Percentiles rank a stretch among this genome's conserved stretches.
These are phyloP conservation scores for Leccinum griseonigrum DNA, from an alignment of 1,284 basidiomycete species.

Conservation along the genomic window DNA sequence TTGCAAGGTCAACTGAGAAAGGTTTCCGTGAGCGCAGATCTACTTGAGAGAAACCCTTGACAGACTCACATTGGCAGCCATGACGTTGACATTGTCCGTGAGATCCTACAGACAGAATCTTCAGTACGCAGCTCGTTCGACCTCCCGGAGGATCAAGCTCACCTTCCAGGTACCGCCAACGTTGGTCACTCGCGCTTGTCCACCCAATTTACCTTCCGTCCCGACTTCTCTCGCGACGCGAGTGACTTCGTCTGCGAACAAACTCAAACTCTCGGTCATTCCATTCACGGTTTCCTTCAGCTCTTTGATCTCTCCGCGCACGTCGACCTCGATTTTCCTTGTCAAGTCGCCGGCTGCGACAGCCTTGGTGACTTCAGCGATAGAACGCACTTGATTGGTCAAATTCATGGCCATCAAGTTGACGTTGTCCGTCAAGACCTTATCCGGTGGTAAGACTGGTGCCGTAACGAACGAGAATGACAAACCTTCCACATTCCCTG, in stretches of 20 bases:
- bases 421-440: constrained; percentile 72
- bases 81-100: constrained; percentile 92
- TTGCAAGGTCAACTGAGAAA: constrained; percentile 80
- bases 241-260: constrained; percentile 90
- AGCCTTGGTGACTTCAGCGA: constrained; percentile 85
- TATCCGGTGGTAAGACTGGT: constrained; percentile 24
- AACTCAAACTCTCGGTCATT: constrained; percentile 86
- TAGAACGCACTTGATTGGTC: constrained; percentile 89
- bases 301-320: constrained; percentile 88
- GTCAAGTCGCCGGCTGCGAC: constrained; percentile 88
- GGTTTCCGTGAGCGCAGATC: background rate
- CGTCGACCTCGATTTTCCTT: constrained; percentile 88
- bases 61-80: constrained; percentile 73
- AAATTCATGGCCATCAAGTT: constrained; percentile 92
- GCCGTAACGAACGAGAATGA: background rate
- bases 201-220: constrained; percentile 86
- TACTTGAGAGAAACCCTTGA: background rate
- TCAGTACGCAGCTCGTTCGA: background rate
- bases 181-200: constrained; percentile 85
- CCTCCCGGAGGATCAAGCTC: constrained; percentile 33
- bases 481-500: constrained; percentile 89
- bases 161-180: constrained; percentile 97
- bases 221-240: constrained; percentile 88
- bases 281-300: constrained; percentile 86
- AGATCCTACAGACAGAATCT: constrained; percentile 51